Base-by-base conservation (phyloP, 2,329 filamentous ascomycete genomes). In the Stagonosporopsis rhizophila region DNA sequence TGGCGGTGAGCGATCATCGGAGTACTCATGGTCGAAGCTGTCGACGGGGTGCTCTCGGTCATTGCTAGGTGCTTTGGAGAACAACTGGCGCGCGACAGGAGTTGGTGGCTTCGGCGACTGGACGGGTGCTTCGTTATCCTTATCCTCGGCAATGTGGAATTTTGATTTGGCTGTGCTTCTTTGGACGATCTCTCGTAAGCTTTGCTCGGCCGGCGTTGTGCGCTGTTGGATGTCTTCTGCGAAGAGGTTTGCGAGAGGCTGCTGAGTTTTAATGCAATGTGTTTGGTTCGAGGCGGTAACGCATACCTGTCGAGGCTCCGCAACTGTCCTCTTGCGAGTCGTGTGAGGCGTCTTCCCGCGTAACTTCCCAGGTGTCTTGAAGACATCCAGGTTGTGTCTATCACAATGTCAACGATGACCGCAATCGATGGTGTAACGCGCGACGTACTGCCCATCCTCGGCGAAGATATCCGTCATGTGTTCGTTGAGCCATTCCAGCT, bases 401-500 rank as follows among this genome's bases (percentile, higher is more conserved):
- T 14, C 20, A 22, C 9, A 1, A 30, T 17, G 59, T 78, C 52
- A 78, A 72, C 51, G 44, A 28, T 20, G 9, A 23, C 41, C 50
- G 61, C 48, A 53, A 47, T 25, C n/a, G 8, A 25, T 30, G 34
- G 45, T 19, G 41, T 46, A 32, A 48, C 51, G 49, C 59, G 55
- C 59, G 52, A 84, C 89, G 70, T 85, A 97, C 95, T 92, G 86
- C 78, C 93, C 87, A 71, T 92, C 90, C 67, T 89, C 87, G 69
- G 88, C 89, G 75, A 98, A 96, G 70, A 99, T 91, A 61, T 96
- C 92, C 45, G 87, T 87, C 94, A 99, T 97, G 76, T 99, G 95
- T 79, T 98, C 95, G 72, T 99, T 98, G 68, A 99, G 82, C 95
- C 95, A 99, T 74, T 98, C 93, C 71, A 98, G 81, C 76, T 99